Conservation (phyloP, 2,329 filamentous ascomycete genomes). For the Diaporthe capsici region DNA sequence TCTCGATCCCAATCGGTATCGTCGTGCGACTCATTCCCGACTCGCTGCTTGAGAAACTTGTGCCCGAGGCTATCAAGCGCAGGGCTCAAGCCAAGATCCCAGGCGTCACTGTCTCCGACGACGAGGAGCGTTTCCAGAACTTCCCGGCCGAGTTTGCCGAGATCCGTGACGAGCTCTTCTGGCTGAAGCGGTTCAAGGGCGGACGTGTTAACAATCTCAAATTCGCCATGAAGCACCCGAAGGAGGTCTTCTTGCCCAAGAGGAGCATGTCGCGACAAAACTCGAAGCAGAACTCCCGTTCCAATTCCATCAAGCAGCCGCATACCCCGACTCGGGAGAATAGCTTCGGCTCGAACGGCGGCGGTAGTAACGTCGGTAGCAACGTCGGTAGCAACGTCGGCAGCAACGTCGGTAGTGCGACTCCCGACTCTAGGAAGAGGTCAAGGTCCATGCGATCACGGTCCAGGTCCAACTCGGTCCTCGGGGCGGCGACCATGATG, state of each 20-base stretch:
- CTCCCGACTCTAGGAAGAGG: slow-evolving; percentile 73
- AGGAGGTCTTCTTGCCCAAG: slow-evolving; percentile 75
- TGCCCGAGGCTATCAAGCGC: slow-evolving; percentile 68
- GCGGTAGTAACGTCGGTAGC: slow-evolving; percentile 51
- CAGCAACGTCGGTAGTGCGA: slow-evolving; percentile 48
- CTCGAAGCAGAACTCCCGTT: slow-evolving; percentile 74
- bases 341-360: slow-evolving; percentile 61
- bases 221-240: slow-evolving; percentile 82
- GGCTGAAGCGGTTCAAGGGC: slow-evolving; percentile 84
- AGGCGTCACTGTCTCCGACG: slow-evolving; percentile 73
- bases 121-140: slow-evolving; percentile 72
- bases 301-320: slow-evolving; percentile 73
- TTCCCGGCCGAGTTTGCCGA: slow-evolving; percentile 82
- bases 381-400: slow-evolving; percentile 17
- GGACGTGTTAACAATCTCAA: slow-evolving; percentile 86
- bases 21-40: slow-evolving; percentile 89
- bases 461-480: slow-evolving; percentile 77
- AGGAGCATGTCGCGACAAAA: slow-evolving; percentile 70
- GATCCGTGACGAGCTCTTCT: slow-evolving; percentile 84
- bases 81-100: slow-evolving; percentile 61
- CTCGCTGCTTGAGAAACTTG: slow-evolving; percentile 66
- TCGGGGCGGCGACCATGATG: slow-evolving; percentile 84
- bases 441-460: slow-evolving; percentile 73
- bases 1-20: slow-evolving; percentile 89
- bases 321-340: slow-evolving; percentile 74